Conservation (phyloP, 768 basidiomycete species). For the Mycena polygramma region DNA sequence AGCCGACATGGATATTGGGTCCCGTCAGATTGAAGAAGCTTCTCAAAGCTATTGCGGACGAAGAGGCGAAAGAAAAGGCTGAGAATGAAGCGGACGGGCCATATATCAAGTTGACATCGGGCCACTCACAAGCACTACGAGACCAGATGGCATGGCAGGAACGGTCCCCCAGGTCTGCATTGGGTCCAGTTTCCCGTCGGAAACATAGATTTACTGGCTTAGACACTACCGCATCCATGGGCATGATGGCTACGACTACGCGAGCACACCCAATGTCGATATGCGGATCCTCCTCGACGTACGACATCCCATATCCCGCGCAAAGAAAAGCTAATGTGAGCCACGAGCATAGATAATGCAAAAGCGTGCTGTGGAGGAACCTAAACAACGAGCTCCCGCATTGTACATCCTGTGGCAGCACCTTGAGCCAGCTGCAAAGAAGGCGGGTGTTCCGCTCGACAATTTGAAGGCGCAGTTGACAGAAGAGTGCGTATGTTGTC, state of each 20-base stretch:
- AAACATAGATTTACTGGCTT: no score
- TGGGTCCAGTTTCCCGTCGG: no score
- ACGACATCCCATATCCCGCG: not conserved
- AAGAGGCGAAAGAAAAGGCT: slow-evolving; percentile 21
- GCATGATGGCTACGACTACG: slow-evolving; percentile 24
- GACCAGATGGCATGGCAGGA: slow-evolving; percentile 20
- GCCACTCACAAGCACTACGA: slow-evolving; percentile 13
- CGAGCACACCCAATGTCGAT: slow-evolving; percentile 13
- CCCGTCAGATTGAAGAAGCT: slow-evolving; percentile 20
- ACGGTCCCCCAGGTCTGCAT: not conserved
- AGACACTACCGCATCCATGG: slow-evolving; percentile 24
- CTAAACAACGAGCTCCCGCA: slow-evolving; percentile 4
- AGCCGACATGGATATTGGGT: slow-evolving; percentile 23
- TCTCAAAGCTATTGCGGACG: slow-evolving; percentile 4
- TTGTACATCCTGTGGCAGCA: slow-evolving; percentile 16
- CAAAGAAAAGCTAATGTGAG: not conserved
- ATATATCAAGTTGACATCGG: not conserved
- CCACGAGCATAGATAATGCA: slow-evolving; percentile 12
- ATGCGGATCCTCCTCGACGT: slow-evolving; percentile 15
- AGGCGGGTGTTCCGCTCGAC: slow-evolving; percentile 20
- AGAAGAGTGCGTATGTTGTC: slow-evolving; percentile 11
- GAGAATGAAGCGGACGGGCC: not conserved
- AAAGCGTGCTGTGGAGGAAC: slow-evolving; percentile 15
- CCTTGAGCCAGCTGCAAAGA: slow-evolving; percentile 18
- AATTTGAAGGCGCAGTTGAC: slow-evolving; percentile 14